Percentiles rank a stretch among this genome's conserved stretches.
Evolutionary conservation across 257 asterid species (phyloP).

Genomic region (Solanum rostratum): DNA sequence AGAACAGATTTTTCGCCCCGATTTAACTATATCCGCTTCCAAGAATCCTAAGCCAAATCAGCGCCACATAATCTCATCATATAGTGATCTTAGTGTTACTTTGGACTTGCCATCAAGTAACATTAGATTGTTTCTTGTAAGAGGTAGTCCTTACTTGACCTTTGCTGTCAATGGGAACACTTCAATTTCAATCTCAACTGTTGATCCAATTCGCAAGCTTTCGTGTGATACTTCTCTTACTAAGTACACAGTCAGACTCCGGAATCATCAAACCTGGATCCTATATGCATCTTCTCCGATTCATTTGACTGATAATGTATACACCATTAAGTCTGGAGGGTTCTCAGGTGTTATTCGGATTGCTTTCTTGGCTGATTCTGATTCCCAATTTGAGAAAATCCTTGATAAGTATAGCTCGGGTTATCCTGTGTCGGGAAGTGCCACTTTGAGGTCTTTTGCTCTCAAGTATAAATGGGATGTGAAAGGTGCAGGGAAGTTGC

Average conservation of each 20-base stretch:
- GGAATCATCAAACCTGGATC: constrained; percentile 74
- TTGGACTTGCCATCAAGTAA: constrained; percentile 60
- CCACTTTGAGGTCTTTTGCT: constrained; percentile 46
- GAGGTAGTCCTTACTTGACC: constrained; percentile 89
- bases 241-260: constrained; percentile 55
- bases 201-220: constrained; percentile 52
- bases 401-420: constrained; percentile 57
- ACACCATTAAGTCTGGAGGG: constrained; percentile 28
- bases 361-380: constrained; percentile 50
- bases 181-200: constrained; percentile 52
- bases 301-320: constrained; percentile 30
- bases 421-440: constrained; percentile 65
- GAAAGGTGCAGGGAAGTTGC: constrained; percentile 72
- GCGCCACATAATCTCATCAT: constrained; percentile 54
- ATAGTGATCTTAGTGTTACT: constrained; percentile 66
- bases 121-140: constrained; percentile 61
- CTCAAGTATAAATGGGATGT: constrained; percentile 75
- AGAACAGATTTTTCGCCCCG: constrained; percentile 54
- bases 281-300: constrained; percentile 67
- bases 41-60: constrained; percentile 30
- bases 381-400: constrained; percentile 23
- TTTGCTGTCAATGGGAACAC: constrained; percentile 28
- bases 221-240: constrained; percentile 38
- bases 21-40: constrained; percentile 44
- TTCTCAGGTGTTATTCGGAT: constrained; percentile 66